Conservation (phyloP, 108 stramenopile species). For the Skeletonema menzelii region DNA sequence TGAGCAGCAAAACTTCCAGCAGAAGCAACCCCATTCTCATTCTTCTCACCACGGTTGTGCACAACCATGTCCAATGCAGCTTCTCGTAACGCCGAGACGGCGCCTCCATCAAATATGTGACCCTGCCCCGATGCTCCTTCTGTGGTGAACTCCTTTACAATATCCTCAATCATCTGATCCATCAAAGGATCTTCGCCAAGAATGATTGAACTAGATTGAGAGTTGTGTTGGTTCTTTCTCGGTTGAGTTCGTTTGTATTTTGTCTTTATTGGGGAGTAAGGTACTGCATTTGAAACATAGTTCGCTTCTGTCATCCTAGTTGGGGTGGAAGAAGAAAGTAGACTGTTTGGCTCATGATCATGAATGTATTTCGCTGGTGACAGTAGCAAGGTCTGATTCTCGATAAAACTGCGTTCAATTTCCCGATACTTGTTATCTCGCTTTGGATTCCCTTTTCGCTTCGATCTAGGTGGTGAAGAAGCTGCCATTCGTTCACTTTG, state of each 20-base stretch:
- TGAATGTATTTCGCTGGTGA: background rate
- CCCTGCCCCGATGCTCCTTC: background rate
- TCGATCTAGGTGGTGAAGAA: background rate
- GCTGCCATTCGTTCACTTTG: background rate
- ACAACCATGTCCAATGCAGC: slow-evolving; percentile 21
- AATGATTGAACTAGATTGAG: slow-evolving; percentile 10
- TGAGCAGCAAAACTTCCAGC: background rate
- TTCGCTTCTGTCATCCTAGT: background rate
- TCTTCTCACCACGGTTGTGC: background rate
- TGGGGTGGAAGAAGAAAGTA: background rate
- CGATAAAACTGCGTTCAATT: background rate
- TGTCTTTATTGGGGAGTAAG: background rate
- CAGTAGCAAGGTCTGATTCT: background rate
- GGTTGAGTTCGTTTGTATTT: background rate
- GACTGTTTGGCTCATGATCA: background rate
- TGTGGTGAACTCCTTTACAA: slow-evolving; percentile 14
- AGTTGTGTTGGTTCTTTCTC: background rate
- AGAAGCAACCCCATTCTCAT: background rate
- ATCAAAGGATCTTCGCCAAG: slow-evolving; percentile 24
- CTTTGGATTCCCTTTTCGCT: background rate
- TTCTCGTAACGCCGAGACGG: slow-evolving; percentile 14
- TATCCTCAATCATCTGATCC: slow-evolving; percentile 28
- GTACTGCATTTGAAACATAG: background rate
- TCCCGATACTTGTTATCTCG: background rate
- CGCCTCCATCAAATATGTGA: slow-evolving; percentile 23